Percentiles rank a stretch among this genome's conserved stretches.
phyloP scores from a whole-genome alignment of 139 green algal species.

The Tetratostichococcus sp. region DNA sequence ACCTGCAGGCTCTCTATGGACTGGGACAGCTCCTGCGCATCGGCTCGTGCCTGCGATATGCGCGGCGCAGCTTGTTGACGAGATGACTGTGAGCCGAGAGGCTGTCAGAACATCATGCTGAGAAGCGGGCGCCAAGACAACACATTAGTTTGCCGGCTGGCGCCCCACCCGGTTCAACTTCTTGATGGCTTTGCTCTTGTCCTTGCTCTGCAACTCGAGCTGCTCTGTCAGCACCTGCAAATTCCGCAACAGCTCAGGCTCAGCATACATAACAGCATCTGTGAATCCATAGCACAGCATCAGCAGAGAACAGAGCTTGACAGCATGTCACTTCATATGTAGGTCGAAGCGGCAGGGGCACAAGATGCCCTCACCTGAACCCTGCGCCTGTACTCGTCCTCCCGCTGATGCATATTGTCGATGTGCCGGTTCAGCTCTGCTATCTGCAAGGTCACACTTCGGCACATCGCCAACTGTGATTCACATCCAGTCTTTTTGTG shows the following conservation, averaged over 20 bases:
- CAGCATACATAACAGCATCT: too few species aligned
- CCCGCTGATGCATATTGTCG: not conserved
- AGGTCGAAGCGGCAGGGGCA: too few species aligned
- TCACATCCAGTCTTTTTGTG: too few species aligned
- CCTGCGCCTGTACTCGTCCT: not conserved
- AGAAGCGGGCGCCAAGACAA: too few species aligned
- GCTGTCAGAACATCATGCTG: too few species aligned
- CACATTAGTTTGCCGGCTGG: too few species aligned
- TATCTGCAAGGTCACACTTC: not conserved
- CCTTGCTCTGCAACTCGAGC: not conserved
- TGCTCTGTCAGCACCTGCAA: not conserved
- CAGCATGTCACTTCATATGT: too few species aligned
- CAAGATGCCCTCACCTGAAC: not conserved
- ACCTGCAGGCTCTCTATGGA: not conserved
- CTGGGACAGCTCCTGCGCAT: not conserved
- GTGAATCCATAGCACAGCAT: too few species aligned
- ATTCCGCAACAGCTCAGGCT: not conserved
- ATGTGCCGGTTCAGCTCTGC: not conserved
- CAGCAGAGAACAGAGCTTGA: too few species aligned
- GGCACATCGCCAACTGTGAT: too few species aligned
- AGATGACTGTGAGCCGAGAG: too few species aligned
- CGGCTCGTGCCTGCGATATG: not conserved
- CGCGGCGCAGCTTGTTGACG: too few species aligned
- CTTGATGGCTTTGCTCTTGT: conserved; percentile 1
- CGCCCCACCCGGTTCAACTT: not conserved